phyloP scores from a whole-genome alignment of 1,139 yeast species.

The Suhomyces choctaworum region DNA sequence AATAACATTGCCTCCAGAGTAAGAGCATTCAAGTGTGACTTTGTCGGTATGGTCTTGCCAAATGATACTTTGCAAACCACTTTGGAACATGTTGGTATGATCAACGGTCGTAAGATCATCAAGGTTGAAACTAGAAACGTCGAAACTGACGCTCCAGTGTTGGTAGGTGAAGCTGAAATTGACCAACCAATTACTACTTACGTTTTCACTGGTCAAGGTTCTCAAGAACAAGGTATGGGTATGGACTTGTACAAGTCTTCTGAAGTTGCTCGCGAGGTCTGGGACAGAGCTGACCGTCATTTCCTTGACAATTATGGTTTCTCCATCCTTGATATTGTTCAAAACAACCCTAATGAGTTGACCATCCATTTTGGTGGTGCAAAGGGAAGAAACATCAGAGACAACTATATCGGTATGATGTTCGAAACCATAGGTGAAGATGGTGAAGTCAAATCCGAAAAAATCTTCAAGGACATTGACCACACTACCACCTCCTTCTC shows the following conservation, averaged over 20 bases:
- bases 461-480: constrained; percentile 89
- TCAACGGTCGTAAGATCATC: constrained; percentile 96
- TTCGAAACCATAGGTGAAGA: constrained; percentile 90
- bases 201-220: constrained; percentile 99
- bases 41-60: constrained; percentile 97
- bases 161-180: constrained; percentile 95
- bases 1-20: constrained; percentile 95
- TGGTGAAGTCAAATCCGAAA: constrained; percentile 85
- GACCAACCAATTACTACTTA: constrained; percentile 97
- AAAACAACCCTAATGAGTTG: constrained; percentile 91
- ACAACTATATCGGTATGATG: constrained; percentile 94
- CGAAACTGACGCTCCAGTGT: constrained; percentile 73
- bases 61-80: constrained; percentile 86
- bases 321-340: constrained; percentile 93
- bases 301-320: constrained; percentile 93
- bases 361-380: constrained; percentile 98
- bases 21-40: constrained; percentile 86
- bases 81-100: constrained; percentile 97
- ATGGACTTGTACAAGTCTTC: constrained; percentile 94
- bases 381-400: constrained; percentile 92
- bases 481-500: constrained; percentile 81
- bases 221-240: constrained; percentile 99
- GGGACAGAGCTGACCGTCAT: constrained; percentile 97
- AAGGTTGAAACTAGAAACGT: constrained; percentile 87
- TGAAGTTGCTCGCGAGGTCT: constrained; percentile 88